phyloP scores from a whole-genome alignment of 495 filamentous ascomycete genomes.

The Penicillium samsonianum region DNA sequence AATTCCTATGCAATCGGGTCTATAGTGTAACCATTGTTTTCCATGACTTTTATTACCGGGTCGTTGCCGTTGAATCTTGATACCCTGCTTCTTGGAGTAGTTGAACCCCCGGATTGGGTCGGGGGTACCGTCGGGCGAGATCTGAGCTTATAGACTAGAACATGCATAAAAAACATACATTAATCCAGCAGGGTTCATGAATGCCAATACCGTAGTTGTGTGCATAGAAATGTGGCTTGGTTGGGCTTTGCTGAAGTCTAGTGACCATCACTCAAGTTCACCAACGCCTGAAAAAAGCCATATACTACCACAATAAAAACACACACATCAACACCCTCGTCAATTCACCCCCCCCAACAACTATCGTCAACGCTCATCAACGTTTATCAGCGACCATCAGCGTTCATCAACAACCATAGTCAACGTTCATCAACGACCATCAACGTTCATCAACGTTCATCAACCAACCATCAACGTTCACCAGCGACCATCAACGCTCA shows the following conservation, averaged over 20 bases:
- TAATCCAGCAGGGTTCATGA: slow-evolving; percentile 6
- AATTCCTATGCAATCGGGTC: neutral
- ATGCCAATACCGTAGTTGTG: slow-evolving; percentile 4
- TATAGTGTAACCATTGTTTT: neutral
- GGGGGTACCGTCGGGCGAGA: slow-evolving; percentile 1
- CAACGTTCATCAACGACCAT: neutral
- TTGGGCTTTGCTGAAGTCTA: slow-evolving; percentile 9
- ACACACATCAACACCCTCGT: neutral
- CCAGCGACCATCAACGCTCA: neutral
- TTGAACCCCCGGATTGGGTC: slow-evolving; percentile 2
- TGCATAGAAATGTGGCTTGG: slow-evolving; percentile 6
- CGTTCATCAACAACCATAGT: neutral
- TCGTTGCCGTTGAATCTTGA: slow-evolving; percentile 7
- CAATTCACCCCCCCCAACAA: too few relatives aligned
- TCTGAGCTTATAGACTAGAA: slow-evolving; percentile 3
- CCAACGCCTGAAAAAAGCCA: slow-evolving; percentile 3
- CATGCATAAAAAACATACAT: slow-evolving; percentile 1
- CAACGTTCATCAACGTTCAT: neutral
- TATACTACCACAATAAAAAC: slow-evolving; percentile 2
- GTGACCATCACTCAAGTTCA: slow-evolving; percentile 9
- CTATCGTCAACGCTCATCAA: neutral
- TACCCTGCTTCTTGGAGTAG: slow-evolving; percentile 7
- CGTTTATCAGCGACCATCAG: neutral
- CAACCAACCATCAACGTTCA: neutral
- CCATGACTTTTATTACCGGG: slow-evolving; percentile 9